Conservation (phyloP, 2,329 filamentous ascomycete species). For the Paracoccidioides lutzii region DNA sequence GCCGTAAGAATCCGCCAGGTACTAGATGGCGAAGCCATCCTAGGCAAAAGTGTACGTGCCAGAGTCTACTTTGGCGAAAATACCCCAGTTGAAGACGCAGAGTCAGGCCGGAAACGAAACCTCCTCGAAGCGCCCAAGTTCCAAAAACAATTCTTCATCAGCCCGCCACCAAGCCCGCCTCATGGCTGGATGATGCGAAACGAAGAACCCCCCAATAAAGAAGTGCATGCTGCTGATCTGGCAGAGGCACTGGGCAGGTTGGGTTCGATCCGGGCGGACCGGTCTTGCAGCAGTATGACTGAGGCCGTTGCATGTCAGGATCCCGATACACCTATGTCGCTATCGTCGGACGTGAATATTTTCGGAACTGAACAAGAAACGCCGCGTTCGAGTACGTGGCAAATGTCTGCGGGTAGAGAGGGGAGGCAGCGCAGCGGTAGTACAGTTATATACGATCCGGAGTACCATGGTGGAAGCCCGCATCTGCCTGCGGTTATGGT, state of each 20-base stretch:
- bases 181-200: conserved; percentile 52
- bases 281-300: conserved; percentile 18
- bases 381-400: conserved; percentile 14
- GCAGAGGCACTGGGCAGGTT: conserved; percentile 44
- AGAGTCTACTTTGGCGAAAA: conserved; percentile 41
- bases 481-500: conserved; percentile 51
- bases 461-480: conserved; percentile 48
- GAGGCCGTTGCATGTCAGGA: neutral
- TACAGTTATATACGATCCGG: conserved; percentile 50
- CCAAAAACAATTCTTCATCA: conserved; percentile 54
- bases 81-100: conserved; percentile 30
- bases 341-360: conserved; percentile 6
- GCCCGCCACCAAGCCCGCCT: conserved; percentile 49
- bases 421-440: conserved; percentile 33
- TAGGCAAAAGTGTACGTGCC: conserved; percentile 22
- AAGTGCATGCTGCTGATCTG: conserved; percentile 51
- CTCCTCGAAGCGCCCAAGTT: conserved; percentile 44
- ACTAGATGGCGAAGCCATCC: conserved; percentile 27
- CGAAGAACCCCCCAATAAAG: conserved; percentile 53
- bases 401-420: conserved; percentile 10
- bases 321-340: conserved; percentile 8
- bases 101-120: conserved; percentile 27
- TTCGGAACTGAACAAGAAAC: conserved; percentile 1
- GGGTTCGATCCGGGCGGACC: conserved; percentile 29
- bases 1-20: conserved; percentile 32